phyloP scores from a whole-genome alignment of 148 eudicot species.

The Cornus florida region DNA sequence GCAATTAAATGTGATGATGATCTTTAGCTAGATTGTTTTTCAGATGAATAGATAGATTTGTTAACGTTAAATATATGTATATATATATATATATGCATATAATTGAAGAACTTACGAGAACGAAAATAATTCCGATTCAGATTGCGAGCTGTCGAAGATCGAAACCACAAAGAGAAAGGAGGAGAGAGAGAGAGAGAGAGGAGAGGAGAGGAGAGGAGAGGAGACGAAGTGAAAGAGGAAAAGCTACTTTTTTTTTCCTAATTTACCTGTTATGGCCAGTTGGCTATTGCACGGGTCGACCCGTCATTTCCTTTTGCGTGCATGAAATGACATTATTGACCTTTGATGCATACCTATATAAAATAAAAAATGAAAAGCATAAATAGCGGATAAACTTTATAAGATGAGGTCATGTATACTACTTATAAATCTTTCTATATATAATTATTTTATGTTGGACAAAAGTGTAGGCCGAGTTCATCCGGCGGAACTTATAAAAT shows the following conservation, averaged over 20 bases:
- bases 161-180: background rate
- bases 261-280: background rate
- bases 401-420: too few relatives aligned
- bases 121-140: background rate
- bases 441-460: too few relatives aligned
- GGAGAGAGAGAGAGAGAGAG: background rate
- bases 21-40: background rate
- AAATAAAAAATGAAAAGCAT: too few relatives aligned
- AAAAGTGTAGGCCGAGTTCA: too few relatives aligned
- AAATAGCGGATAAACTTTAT: too few relatives aligned
- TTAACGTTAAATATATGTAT: background rate
- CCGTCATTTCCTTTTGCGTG: background rate
- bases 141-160: constrained; percentile 6
- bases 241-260: background rate
- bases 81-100: too few relatives aligned
- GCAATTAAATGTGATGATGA: background rate
- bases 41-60: background rate
- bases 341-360: background rate
- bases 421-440: too few relatives aligned
- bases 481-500: too few relatives aligned
- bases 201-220: background rate
- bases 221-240: background rate
- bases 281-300: background rate
- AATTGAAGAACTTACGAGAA: constrained; percentile 5
- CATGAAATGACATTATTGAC: background rate